phyloP scores from a whole-genome alignment of 352 stramenopile genomes.

The Thalassiosira hispida region DNA sequence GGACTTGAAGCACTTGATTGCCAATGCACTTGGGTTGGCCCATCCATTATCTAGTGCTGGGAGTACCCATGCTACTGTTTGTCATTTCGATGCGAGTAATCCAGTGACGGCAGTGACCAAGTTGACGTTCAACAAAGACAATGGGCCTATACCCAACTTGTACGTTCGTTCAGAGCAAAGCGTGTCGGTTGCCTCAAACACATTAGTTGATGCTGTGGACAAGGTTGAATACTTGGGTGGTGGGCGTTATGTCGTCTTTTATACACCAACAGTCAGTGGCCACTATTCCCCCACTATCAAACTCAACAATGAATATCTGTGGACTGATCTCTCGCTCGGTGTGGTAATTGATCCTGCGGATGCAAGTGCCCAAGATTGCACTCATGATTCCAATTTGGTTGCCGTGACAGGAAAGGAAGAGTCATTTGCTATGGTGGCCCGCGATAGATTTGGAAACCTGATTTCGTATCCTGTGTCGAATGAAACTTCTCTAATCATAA shows the following conservation, averaged over 20 bases:
- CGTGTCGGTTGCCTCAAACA: conserved; percentile 34
- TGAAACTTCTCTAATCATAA: conserved; percentile 79
- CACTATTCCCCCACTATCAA: conserved; percentile 73
- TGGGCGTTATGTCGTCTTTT: conserved; percentile 88
- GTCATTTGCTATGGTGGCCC: conserved; percentile 88
- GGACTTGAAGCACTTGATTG: conserved; percentile 50
- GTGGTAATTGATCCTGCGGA: conserved; percentile 88
- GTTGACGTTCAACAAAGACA: conserved; percentile 41
- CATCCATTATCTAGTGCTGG: conserved; percentile 27
- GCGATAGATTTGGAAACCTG: conserved; percentile 92
- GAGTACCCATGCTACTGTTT: conserved; percentile 51
- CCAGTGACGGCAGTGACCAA: conserved; percentile 48
- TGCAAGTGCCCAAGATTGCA: conserved; percentile 82
- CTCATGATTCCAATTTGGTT: conserved; percentile 86
- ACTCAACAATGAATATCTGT: conserved; percentile 58
- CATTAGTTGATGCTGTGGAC: conserved; percentile 71
- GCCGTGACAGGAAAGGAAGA: conserved; percentile 86
- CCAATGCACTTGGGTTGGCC: conserved; percentile 32
- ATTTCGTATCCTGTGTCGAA: conserved; percentile 81
- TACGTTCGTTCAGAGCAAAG: conserved; percentile 39
- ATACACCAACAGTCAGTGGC: conserved; percentile 86
- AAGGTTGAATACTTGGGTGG: conserved; percentile 85
- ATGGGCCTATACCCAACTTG: conserved; percentile 47
- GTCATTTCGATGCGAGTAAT: conserved; percentile 46
- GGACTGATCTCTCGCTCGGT: conserved; percentile 82